Conservation (phyloP, 2,329 filamentous ascomycete genomes). For the Paracamarosporium sp. region DNA sequence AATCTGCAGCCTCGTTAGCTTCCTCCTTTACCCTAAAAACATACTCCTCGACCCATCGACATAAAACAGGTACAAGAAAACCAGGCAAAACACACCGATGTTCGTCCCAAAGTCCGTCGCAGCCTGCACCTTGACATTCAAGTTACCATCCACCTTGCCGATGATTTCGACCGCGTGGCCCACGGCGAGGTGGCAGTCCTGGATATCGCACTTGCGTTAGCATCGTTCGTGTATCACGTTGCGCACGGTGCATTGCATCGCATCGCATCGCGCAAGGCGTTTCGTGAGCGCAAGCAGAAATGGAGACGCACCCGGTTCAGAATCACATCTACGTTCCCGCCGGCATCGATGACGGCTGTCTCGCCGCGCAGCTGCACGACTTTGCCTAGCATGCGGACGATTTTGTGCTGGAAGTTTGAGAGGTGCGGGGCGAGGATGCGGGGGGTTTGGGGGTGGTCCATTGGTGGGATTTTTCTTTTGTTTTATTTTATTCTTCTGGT, state of each 20-base stretch:
- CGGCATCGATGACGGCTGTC: constrained; percentile 79
- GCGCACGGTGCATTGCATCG: no score
- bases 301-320: constrained; percentile 71
- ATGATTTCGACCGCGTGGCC: constrained; percentile 78
- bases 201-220: background rate
- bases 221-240: background rate
- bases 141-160: constrained; percentile 78
- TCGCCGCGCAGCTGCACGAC: constrained; percentile 84
- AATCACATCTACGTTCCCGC: constrained; percentile 74
- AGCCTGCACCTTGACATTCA: constrained; percentile 73
- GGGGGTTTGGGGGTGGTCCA: constrained; percentile 63
- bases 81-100: constrained; percentile 66
- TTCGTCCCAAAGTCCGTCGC: constrained; percentile 72
- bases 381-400: constrained; percentile 85
- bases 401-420: constrained; percentile 71
- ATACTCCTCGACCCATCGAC: no score
- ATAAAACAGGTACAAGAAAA: background rate
- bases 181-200: constrained; percentile 75
- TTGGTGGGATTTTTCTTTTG: constrained; percentile 5
- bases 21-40: no score
- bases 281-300: background rate
- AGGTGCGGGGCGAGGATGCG: constrained; percentile 84
- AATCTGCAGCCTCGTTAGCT: constrained; percentile 63
- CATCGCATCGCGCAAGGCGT: no score
- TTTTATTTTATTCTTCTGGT: no score